Base-by-base conservation (phyloP, 192 early-diverging fungal genomes). In the Lobosporangium transversale region DNA sequence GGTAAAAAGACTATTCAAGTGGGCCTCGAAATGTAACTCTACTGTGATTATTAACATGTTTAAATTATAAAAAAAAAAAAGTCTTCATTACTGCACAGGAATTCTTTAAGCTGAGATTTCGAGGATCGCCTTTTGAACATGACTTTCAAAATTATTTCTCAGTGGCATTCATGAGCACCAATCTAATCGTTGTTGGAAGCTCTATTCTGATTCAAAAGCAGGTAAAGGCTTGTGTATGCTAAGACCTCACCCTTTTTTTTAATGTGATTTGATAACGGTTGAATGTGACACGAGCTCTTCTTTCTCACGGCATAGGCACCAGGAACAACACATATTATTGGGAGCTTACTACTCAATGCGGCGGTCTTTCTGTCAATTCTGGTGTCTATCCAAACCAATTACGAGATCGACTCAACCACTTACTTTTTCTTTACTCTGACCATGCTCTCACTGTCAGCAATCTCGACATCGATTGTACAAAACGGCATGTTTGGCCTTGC, bases 61-160 rank as follows among this genome's bases (percentile, higher is more conserved):
- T 17, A 9, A 12, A 17, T 42, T 12, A 42, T 42, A 42, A 42
- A 42, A 12, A 42, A 51, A 8, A 49, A 32, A 18, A 62, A 87
- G 83, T 89, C 27, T 93, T 93, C 51, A 94, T 94, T 74, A 91
- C 88, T 43, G 91, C 93, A 2, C 86, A 89, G 1, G 89, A 88
- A 58, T 94, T 89, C 69, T 94, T 91, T 80, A 79, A 76, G 18
- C 70, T 80, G 42, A 80, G 84, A 66, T 91, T 93, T 70, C 63
- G 68, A 30, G 88, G 86, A 30, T 88, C 89, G 20, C 44, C 75
- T 1, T 88, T 87, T 43, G 82, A 83, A 27, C 58, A 86, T 40
- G 89, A 85, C 24, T 94, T 93, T 76, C 90, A 91, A 58, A 93
- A 90, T 80, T 94, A 88, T 79, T 94, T 94, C 63, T 89, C 88